phyloP scores from a whole-genome alignment of 305 asterid genomes.

The Solanum chacoense region DNA sequence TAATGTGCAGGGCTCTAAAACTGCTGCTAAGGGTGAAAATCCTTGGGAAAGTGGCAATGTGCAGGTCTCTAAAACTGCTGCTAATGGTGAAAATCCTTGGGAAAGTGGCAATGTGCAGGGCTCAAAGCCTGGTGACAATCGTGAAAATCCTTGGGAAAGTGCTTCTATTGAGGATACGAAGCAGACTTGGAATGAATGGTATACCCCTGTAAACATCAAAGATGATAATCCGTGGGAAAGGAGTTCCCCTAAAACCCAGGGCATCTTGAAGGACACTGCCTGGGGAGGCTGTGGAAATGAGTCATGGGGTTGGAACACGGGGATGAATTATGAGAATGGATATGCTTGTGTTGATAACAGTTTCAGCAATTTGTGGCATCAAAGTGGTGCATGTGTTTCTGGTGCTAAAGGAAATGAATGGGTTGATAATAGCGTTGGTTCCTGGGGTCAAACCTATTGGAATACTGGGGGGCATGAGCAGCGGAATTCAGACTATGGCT shows the following conservation, averaged over 20 bases:
- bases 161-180: conserved; percentile 16
- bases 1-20: conserved; percentile 9
- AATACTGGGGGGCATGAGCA: conserved; percentile 18
- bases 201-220: conserved; percentile 18
- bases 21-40: conserved; percentile 12
- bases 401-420: conserved; percentile 25
- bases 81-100: conserved; percentile 42
- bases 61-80: conserved; percentile 5
- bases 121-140: background rate
- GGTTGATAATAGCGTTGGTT: conserved; percentile 16
- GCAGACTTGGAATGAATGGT: conserved; percentile 42
- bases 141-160: conserved; percentile 57
- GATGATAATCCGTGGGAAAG: conserved; percentile 53
- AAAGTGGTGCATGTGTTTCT: background rate
- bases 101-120: conserved; percentile 27
- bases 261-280: conserved; percentile 24
- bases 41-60: conserved; percentile 49
- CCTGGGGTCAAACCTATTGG: conserved; percentile 22
- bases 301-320: conserved; percentile 31
- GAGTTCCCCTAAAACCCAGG: conserved; percentile 16
- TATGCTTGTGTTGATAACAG: conserved; percentile 5
- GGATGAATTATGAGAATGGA: conserved; percentile 10
- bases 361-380: background rate
- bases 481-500: conserved; percentile 13
- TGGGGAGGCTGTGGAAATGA: conserved; percentile 43